Conservation (phyloP, 257 asterid species). For the Avicennia marina region DNA sequence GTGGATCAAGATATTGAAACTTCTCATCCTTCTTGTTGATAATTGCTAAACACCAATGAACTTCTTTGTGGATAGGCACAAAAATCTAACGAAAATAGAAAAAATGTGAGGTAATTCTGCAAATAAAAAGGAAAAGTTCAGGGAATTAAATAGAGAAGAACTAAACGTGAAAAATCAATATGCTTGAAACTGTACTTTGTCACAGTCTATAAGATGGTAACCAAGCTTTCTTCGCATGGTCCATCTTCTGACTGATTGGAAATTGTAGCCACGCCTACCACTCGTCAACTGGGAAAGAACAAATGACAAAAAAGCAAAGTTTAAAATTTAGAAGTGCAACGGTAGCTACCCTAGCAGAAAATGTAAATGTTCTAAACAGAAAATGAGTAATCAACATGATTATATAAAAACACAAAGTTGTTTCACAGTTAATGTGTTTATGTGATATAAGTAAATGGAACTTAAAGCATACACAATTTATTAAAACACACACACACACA, state of each 20-base stretch:
- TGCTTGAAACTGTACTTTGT: no score
- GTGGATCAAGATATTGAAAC: conserved; percentile 93
- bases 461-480: no score
- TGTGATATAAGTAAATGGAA: no score
- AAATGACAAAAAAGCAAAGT: no score
- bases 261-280: conserved; percentile 49
- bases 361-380: no score
- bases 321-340: no score
- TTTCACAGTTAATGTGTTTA: no score
- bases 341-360: no score
- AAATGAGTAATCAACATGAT: no score
- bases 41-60: conserved; percentile 94
- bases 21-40: conserved; percentile 80
- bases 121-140: conserved; percentile 1
- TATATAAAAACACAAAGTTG: no score
- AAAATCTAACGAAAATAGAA: conserved; percentile 54
- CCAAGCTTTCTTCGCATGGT: conserved; percentile 82
- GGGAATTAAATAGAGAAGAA: neutral
- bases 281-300: neutral
- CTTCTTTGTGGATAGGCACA: conserved; percentile 86
- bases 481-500: no score
- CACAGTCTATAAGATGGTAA: conserved; percentile 77
- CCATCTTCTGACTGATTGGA: conserved; percentile 86
- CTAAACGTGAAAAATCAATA: neutral
- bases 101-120: neutral